These are phyloP conservation scores for Tetracentron sinense DNA, from an alignment of 164 flowering plant genomes.

Conservation along the genomic window DNA sequence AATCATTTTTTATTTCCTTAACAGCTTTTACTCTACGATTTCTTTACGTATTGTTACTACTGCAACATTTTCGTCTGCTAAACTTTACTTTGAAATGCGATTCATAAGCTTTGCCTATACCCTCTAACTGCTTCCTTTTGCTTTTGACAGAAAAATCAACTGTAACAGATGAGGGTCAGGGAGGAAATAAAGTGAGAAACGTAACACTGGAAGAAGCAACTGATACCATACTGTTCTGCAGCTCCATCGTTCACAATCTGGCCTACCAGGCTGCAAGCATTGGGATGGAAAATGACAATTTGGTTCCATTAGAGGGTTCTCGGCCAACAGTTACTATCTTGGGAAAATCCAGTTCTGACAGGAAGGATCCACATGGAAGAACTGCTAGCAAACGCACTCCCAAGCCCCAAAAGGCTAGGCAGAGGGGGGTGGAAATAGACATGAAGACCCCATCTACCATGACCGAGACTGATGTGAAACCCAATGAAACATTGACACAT, in stretches of 20 bases:
- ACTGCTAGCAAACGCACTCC: slow-evolving; percentile 36
- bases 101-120: not conserved
- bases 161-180: slow-evolving; percentile 40
- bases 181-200: slow-evolving; percentile 52
- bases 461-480: slow-evolving; percentile 42
- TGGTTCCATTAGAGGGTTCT: slow-evolving; percentile 40
- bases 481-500: slow-evolving; percentile 25
- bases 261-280: slow-evolving; percentile 78
- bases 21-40: too few relatives aligned
- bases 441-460: slow-evolving; percentile 26
- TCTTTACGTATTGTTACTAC: too few relatives aligned
- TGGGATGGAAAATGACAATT: slow-evolving; percentile 64
- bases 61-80: not conserved
- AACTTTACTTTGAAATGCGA: not conserved
- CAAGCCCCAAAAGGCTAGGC: slow-evolving; percentile 53
- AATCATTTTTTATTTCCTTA: too few relatives aligned
- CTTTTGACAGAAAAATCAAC: slow-evolving; percentile 60
- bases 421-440: slow-evolving; percentile 42
- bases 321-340: slow-evolving; percentile 55
- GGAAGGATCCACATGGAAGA: slow-evolving; percentile 36
- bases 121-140: slow-evolving; percentile 1
- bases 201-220: slow-evolving; percentile 90
- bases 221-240: slow-evolving; percentile 88
- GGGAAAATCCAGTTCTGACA: slow-evolving; percentile 46
- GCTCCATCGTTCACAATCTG: slow-evolving; percentile 75